Percentiles rank a stretch among this genome's conserved stretches.
Evolutionary conservation across 106 monocot genomes (phyloP).

Genomic region (Dendrobium officinale): DNA sequence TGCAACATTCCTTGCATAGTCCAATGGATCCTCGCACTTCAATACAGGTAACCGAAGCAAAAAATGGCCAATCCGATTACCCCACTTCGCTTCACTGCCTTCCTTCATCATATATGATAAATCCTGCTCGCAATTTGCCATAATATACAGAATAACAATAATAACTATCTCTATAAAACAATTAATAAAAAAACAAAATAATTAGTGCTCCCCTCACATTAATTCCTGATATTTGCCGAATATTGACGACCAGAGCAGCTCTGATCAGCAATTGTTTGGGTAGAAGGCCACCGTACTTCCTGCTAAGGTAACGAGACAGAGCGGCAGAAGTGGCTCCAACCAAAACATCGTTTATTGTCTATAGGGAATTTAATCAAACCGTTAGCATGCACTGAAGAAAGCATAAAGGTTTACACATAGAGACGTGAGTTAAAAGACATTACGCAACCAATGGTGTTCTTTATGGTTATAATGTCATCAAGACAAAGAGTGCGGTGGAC

Average conservation of each 20-base stretch:
- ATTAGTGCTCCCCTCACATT: not conserved
- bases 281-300: constrained; percentile 14
- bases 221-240: constrained; percentile 13
- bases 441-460: constrained; percentile 41
- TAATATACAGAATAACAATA: not conserved
- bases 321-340: constrained; percentile 28
- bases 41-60: constrained; percentile 15
- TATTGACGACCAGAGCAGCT: constrained; percentile 55
- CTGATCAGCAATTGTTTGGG: constrained; percentile 29
- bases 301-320: too few relatives aligned
- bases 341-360: constrained; percentile 88
- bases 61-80: constrained; percentile 59
- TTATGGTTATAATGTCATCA: constrained; percentile 59
- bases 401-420: not conserved
- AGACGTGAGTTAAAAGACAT: constrained; percentile 6
- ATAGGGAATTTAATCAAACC: constrained; percentile 3
- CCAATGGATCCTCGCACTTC: constrained; percentile 41
- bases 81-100: constrained; percentile 24
- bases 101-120: constrained; percentile 61
- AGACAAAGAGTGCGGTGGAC: constrained; percentile 43
- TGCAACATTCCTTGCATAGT: constrained; percentile 48
- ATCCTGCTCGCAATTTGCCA: constrained; percentile 15
- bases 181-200: not conserved
- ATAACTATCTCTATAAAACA: not conserved
- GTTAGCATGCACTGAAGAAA: not conserved